Evolutionary conservation across 208 protist species (phyloP).

Genomic region (Leishmania braziliensis): DNA sequence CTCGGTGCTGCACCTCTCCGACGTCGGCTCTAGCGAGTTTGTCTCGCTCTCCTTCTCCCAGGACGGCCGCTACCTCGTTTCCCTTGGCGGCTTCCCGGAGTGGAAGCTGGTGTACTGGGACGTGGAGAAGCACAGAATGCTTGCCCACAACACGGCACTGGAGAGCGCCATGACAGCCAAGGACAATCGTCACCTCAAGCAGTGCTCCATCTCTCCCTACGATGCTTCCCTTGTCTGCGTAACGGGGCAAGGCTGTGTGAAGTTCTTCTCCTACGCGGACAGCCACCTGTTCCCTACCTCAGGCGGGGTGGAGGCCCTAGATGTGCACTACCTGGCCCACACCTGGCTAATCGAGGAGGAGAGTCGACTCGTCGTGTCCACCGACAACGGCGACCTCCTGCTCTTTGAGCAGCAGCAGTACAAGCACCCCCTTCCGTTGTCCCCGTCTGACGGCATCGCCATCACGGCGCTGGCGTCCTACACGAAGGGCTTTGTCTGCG

Average conservation of each 20-base stretch:
- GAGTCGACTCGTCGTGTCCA: slow-evolving; percentile 91
- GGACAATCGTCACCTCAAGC: slow-evolving; percentile 75
- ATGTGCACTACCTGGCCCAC: slow-evolving; percentile 92
- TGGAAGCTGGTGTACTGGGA: slow-evolving; percentile 95
- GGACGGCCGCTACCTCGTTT: slow-evolving; percentile 86
- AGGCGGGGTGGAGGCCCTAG: slow-evolving; percentile 68
- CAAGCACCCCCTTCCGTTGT: slow-evolving; percentile 81
- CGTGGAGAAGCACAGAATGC: slow-evolving; percentile 88
- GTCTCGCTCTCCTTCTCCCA: slow-evolving; percentile 91
- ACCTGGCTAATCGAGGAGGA: slow-evolving; percentile 90
- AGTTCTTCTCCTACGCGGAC: slow-evolving; percentile 88
- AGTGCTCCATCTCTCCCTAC: slow-evolving; percentile 92
- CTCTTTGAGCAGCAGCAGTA: slow-evolving; percentile 93
- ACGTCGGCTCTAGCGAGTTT: slow-evolving; percentile 86
- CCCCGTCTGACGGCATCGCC: slow-evolving; percentile 88
- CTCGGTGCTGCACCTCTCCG: slow-evolving; percentile 80
- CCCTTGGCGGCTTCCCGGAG: slow-evolving; percentile 91
- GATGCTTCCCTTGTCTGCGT: slow-evolving; percentile 92
- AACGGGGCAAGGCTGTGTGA: slow-evolving; percentile 87
- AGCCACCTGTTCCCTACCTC: slow-evolving; percentile 65
- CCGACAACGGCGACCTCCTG: slow-evolving; percentile 93
- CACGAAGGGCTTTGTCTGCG: slow-evolving; percentile 95
- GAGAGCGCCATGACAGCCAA: slow-evolving; percentile 47
- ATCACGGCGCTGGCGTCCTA: slow-evolving; percentile 88
- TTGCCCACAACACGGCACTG: slow-evolving; percentile 62